Conservation (phyloP, 1,284 basidiomycete species). For the Athelia psychrophila region DNA sequence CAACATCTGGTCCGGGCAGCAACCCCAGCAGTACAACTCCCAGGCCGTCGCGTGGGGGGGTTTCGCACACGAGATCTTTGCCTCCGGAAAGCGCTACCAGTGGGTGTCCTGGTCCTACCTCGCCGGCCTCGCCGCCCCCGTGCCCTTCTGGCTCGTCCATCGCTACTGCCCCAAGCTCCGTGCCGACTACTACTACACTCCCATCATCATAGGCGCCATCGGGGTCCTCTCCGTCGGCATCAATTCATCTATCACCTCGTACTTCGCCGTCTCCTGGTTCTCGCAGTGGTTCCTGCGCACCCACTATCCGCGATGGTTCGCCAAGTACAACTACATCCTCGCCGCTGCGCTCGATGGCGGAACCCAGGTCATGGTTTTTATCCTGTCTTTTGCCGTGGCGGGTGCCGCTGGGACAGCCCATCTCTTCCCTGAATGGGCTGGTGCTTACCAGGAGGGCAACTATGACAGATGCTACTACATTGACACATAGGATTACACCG, state of each 20-base stretch:
- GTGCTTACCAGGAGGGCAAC: slow-evolving; percentile 39
- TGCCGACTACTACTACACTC: slow-evolving; percentile 41
- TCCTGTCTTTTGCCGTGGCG: slow-evolving; percentile 70
- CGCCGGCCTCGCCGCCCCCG: slow-evolving; percentile 56
- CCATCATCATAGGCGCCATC: slow-evolving; percentile 33
- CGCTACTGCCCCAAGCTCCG: slow-evolving; percentile 39
- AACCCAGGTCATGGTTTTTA: no score
- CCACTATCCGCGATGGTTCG: no score
- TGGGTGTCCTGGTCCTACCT: slow-evolving; percentile 54
- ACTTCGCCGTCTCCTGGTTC: slow-evolving; percentile 44
- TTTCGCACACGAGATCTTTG: slow-evolving; percentile 55
- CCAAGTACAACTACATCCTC: no score
- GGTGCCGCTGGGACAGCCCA: slow-evolving; percentile 69
- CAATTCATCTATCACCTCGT: slow-evolving; percentile 35
- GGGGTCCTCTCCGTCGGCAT: slow-evolving; percentile 44
- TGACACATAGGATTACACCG: no score
- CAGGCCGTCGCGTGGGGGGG: slow-evolving; percentile 68
- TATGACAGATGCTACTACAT: slow-evolving; percentile 19
- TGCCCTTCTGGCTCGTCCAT: no score
- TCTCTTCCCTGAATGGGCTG: slow-evolving; percentile 61
- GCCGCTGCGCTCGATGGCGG: slow-evolving; percentile 57
- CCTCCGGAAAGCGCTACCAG: slow-evolving; percentile 50
- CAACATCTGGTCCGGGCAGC: slow-evolving; percentile 66
- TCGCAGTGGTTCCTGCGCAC: no score
- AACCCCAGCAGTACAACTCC: slow-evolving; percentile 59